phyloP scores from a whole-genome alignment of 73 alveolate genomes.

The Tetrahymena elliotti region DNA sequence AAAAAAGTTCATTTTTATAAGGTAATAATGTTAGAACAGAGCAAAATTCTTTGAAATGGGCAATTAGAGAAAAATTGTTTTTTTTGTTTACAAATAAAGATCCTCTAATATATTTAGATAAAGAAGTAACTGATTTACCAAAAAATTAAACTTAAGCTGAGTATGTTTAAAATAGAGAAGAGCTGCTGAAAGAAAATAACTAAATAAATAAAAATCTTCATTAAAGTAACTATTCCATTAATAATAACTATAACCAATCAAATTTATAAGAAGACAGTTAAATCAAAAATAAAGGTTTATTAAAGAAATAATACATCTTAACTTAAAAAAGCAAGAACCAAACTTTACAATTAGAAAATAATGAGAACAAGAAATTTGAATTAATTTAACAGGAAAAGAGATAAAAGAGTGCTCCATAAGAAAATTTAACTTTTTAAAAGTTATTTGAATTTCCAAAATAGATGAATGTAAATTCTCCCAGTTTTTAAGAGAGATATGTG shows the following conservation, averaged over 20 bases:
- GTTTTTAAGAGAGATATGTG: not conserved
- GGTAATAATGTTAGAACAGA: not conserved
- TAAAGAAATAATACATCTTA: no score
- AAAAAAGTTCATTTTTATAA: not conserved
- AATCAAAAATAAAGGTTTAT: no score
- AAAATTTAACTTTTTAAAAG: no score
- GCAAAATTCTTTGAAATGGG: not conserved
- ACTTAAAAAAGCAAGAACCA: not conserved
- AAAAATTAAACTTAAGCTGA: not conserved
- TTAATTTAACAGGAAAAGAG: not conserved
- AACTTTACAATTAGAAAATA: no score
- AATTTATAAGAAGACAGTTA: not conserved
- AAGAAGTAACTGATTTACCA: not conserved
- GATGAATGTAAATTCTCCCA: not conserved
- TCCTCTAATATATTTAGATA: not conserved
- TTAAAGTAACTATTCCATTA: not conserved
- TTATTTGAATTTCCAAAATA: not conserved
- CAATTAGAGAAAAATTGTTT: not conserved
- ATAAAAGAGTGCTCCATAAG: no score
- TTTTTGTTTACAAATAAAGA: not conserved
- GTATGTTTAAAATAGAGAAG: not conserved
- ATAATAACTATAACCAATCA: not conserved
- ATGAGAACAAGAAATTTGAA: not conserved
- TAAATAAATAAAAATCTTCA: not conserved
- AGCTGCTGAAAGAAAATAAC: not conserved